Base-by-base conservation (phyloP, 768 basidiomycete species). In the Lentinus brumalis region DNA sequence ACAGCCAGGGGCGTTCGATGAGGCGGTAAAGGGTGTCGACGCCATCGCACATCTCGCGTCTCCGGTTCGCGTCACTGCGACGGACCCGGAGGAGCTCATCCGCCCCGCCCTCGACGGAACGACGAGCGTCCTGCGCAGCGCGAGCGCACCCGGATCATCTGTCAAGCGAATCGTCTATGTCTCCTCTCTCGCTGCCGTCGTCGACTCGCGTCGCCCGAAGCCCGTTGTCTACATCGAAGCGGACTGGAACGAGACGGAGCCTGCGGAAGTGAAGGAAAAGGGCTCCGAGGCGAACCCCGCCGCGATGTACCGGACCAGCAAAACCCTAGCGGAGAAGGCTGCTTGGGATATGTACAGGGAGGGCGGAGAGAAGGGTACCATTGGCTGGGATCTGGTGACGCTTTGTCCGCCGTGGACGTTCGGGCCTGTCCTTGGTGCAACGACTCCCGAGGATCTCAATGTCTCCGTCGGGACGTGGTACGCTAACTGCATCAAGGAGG, bases 161-260 rank as follows among this genome's bases (percentile, higher is more conserved):
- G 78, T 93, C 66, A 86, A 88, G 70, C 83, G 92, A 5, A 76
- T 94, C 47, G 85, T 92, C 4, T 73, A 90, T 56, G 89, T 88
- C 0, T 85, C 85, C 14, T 90, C 89, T 1, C 76, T 72, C 53
- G 88, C 83, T 1, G 74, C 86, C 0, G 73, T 74, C 1, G 30
- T 55, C 11, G 21, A 55, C 30, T 30, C 40, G 5, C 29, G 21
- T 14, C 26, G 6, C 3, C 29, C 21, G 40, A 55, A 26, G n/a
- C 53, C 53, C 5, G 53, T 29, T 2, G 29, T 40, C 14, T 83
- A 78, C 65, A 75, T 69, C 41, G 86, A 88, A 67, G 61, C 65
- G 12, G 78, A 89, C 71, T 79, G 79, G 79, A 78, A 78, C 68
- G 61, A 69, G 16, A 61, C 50, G 46, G 66, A 73, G 5, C 59